Conservation (phyloP, 148 eudicot species). For the Fallopia convolvulus region DNA sequence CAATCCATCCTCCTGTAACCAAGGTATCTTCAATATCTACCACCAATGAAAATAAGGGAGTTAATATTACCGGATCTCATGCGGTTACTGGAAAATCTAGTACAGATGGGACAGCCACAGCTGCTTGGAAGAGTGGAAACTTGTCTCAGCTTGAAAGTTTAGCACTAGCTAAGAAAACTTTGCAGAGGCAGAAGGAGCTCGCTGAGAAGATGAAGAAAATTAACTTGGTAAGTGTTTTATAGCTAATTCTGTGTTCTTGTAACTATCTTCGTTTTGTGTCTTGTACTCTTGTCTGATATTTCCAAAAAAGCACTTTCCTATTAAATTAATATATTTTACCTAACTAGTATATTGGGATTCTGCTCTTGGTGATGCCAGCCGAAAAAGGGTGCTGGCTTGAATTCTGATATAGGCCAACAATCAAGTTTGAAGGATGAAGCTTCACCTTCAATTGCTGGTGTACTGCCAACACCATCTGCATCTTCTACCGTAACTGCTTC, state of each 20-base stretch:
- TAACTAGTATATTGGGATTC: slow-evolving; percentile 7
- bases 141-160: slow-evolving; percentile 61
- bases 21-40: slow-evolving; percentile 95
- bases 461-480: slow-evolving; percentile 27
- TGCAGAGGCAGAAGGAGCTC: slow-evolving; percentile 79
- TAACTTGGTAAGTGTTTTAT: slow-evolving; percentile 43
- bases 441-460: slow-evolving; percentile 25
- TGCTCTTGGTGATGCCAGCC: slow-evolving; percentile 28
- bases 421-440: slow-evolving; percentile 34
- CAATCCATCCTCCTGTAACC: slow-evolving; percentile 44
- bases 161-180: slow-evolving; percentile 73
- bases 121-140: slow-evolving; percentile 66
- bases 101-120: slow-evolving; percentile 88
- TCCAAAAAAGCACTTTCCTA: neutral
- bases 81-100: slow-evolving; percentile 99
- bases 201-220: slow-evolving; percentile 62
- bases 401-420: slow-evolving; percentile 20
- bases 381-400: slow-evolving; percentile 42
- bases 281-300: neutral
- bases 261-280: neutral
- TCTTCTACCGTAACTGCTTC: slow-evolving; percentile 12
- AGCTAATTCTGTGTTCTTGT: neutral
- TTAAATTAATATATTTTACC: neutral
- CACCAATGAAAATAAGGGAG: slow-evolving; percentile 98
- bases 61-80: slow-evolving; percentile 95